Evolutionary conservation across 2,329 filamentous ascomycete species (phyloP), one percentile per base, ranked within the genome.

Genomic region (Colletotrichum plurivorum): DNA sequence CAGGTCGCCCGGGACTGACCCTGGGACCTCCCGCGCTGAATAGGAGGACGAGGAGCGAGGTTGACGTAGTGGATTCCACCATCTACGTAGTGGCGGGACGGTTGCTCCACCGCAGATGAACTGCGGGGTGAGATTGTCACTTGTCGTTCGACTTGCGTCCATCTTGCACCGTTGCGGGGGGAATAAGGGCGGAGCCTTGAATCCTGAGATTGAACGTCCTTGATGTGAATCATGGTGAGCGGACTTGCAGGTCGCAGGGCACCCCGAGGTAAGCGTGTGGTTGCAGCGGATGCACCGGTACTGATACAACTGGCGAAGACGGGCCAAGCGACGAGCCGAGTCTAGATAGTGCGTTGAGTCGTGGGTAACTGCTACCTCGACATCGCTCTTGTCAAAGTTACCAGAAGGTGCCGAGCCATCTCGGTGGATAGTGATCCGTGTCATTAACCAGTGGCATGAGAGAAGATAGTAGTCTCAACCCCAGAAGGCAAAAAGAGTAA

Each of bases 61-160:
- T 63, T 70, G 51, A 68, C 63, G 63, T 68, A 67, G 63, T 52
- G 25, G 52, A 56, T 67, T 54, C 27, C 51, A 54, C 56, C 63
- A 57, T 45, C 48, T 58, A 60, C 51, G 66, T 66, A 69, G 66
- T 31, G 49, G 66, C 48, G 27, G 66, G 51, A 59, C 62, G 55
- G 43, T 7, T 55, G 45, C 49, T 59, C 66, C 55, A 69, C 54
- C 41, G 41, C 31, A 43, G 49, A 25, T 43, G 55, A 66, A 69
- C 61, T 48, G 55, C 66, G 61, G 61, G 61, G 60, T 20, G 48
- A 45, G n/a, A 65, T 69, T 39, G 61, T 39, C 48, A 20, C 15
- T 31, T 39, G 10, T 51, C 18, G 41, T 45, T 55, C 7, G 52
- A 66, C 53, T 27, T 48, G 52, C 53, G 48, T 31, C 52, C 31